Base-by-base conservation (phyloP, 352 stramenopile species). In the Pythium periplocum region DNA sequence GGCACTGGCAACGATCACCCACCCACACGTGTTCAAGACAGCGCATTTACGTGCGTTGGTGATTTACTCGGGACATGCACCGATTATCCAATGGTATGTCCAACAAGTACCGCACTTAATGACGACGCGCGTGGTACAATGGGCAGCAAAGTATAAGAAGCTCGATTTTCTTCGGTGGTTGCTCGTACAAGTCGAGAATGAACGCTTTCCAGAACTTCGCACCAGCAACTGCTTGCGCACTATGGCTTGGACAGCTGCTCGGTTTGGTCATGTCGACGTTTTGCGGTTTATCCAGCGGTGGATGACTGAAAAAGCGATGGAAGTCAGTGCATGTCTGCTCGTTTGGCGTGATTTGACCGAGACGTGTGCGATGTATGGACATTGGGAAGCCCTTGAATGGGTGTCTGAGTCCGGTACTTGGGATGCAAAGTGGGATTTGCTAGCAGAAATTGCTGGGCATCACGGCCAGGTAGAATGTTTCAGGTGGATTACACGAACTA, bases 171-270 rank as follows among this genome's bases (percentile, higher is more conserved):
- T 61, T 2, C 46, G 51, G 33, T 55, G 45, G 54, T 17, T 61
- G 1, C 51, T 55, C 17, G 17, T 26, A 26, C 17, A 26, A 26
- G 17, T 26, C 17, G 17, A 26, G 17, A 26, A 26, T 26, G 17
- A 26, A 26, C 17, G 17, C 17, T 26, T 26, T 26, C 17, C 17
- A 26, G 17, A 10, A 38, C 3, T 35, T 48, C 40, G 11, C 39
- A 42, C 1, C 46, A 61, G 34, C 46, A 54, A n/a, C 40, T 61
- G 2, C 10, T 53, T 61, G 26, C 54, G 54, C 9, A 61, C 54
- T 10, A 48, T 48, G 1, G 54, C 37, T 4, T 61, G 54, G 54
- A 51, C 46, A 6, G 54, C 32, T 7, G 54, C 54, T 3, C 54
- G 50, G 26, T 35, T 55, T 30, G 46, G 47, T 12, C 46, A 61